Conservation (phyloP, 1,284 basidiomycete species). For the Rhodofomes roseus region DNA sequence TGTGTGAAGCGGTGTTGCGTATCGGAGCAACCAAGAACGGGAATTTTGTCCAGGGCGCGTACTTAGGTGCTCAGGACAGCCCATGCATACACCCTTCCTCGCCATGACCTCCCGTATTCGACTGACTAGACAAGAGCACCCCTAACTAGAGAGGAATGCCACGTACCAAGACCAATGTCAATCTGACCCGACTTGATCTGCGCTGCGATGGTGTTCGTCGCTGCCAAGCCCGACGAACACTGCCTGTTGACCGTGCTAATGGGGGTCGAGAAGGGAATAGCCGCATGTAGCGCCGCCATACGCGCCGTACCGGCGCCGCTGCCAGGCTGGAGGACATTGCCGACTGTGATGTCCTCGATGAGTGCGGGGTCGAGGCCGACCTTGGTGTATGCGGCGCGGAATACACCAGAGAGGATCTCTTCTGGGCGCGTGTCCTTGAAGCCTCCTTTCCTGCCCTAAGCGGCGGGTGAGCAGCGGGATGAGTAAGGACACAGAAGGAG, state of each 20-base stretch:
- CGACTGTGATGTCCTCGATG: conserved; percentile 89
- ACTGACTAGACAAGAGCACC: background rate
- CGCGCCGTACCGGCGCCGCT: conserved; percentile 90
- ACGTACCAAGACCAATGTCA: conserved; percentile 87
- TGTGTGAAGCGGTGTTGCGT: too few species aligned
- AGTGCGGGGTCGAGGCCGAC: conserved; percentile 74
- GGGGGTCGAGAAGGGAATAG: conserved; percentile 80
- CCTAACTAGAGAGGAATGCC: background rate
- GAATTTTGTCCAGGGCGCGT: too few species aligned
- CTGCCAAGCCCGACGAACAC: conserved; percentile 90
- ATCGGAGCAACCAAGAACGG: too few species aligned
- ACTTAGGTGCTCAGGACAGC: background rate
- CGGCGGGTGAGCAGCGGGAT: background rate
- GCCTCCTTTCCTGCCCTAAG: conserved; percentile 82
- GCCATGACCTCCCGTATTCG: background rate
- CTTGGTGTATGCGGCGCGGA: conserved; percentile 68
- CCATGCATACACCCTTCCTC: background rate
- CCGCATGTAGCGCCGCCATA: conserved; percentile 91
- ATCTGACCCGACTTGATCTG: conserved; percentile 84
- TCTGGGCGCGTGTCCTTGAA: conserved; percentile 94
- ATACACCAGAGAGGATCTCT: conserved; percentile 81
- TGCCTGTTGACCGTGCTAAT: conserved; percentile 93
- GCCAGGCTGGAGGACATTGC: conserved; percentile 91
- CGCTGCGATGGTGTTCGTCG: conserved; percentile 89
- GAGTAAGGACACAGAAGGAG: background rate